These are phyloP conservation scores for Dalechampia spathulata DNA, from an alignment of 441 rosid species.

Conservation along the genomic window DNA sequence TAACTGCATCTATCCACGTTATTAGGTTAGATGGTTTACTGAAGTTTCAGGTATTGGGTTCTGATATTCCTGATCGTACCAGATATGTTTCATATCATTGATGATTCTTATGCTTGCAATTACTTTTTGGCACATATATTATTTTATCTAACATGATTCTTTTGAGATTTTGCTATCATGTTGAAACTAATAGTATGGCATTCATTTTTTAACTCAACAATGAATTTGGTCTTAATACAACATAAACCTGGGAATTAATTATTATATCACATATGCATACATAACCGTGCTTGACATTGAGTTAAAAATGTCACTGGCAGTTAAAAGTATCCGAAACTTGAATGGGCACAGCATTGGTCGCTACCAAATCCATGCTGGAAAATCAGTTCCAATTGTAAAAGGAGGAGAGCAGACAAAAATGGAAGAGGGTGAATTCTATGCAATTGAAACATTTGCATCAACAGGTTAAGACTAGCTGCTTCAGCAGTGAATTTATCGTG, in stretches of 20 bases:
- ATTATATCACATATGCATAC: not conserved
- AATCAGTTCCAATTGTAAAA: slow-evolving; percentile 92
- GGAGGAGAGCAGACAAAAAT: slow-evolving; percentile 98
- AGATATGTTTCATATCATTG: not conserved
- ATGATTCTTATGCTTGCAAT: too few species aligned
- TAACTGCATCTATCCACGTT: not conserved
- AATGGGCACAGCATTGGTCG: slow-evolving; percentile 92
- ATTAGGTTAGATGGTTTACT: not conserved
- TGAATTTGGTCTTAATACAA: not conserved
- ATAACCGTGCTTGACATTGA: not conserved
- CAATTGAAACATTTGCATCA: slow-evolving; percentile 92
- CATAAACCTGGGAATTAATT: not conserved
- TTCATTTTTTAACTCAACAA: not conserved
- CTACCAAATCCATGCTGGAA: slow-evolving; percentile 93
- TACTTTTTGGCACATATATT: too few species aligned
- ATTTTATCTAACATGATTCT: too few species aligned
- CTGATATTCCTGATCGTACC: not conserved
- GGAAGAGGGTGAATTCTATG: slow-evolving; percentile 98
- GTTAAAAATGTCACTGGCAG: slow-evolving; percentile 32
- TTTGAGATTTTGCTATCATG: not conserved
- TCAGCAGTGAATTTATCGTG: not conserved
- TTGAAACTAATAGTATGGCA: not conserved
- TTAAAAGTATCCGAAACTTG: slow-evolving; percentile 88
- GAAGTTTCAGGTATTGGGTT: not conserved
- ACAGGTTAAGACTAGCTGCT: slow-evolving; percentile 48